Conservation (phyloP, 2,329 filamentous ascomycete species). For the Diaporthe ilicicola region DNA sequence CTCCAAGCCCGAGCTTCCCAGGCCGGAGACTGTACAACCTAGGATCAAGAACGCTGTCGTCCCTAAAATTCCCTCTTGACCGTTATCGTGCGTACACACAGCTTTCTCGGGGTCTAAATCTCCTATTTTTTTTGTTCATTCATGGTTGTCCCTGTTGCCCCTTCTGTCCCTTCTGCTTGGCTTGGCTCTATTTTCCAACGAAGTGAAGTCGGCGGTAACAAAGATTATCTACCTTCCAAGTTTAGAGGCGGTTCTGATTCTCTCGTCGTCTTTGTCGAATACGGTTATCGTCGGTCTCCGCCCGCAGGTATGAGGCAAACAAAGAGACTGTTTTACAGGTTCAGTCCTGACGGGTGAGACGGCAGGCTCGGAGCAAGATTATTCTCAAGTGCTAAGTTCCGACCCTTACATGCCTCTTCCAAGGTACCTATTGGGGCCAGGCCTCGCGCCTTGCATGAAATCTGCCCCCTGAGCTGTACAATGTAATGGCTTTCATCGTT, state of each 20-base stretch:
- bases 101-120: background rate
- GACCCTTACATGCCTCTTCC: no score
- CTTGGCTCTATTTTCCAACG: background rate
- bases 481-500: no score
- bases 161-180: background rate
- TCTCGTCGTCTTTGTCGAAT: background rate
- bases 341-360: no score
- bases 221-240: background rate
- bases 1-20: constrained; percentile 19
- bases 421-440: no score
- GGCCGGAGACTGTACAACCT: constrained; percentile 10
- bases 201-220: background rate
- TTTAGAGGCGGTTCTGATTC: background rate
- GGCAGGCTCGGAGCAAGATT: no score
- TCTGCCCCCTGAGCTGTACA: no score
- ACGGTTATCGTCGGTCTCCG: no score
- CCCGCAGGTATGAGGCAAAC: background rate
- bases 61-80: fast-evolving
- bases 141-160: background rate
- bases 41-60: constrained; percentile 1
- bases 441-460: no score
- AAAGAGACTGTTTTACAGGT: no score
- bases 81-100: background rate
- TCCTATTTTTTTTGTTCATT: background rate
- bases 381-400: no score